These are phyloP conservation scores for Plasmodium falciparum DNA, from an alignment of 169 alveolate species.

Conservation along the genomic window DNA sequence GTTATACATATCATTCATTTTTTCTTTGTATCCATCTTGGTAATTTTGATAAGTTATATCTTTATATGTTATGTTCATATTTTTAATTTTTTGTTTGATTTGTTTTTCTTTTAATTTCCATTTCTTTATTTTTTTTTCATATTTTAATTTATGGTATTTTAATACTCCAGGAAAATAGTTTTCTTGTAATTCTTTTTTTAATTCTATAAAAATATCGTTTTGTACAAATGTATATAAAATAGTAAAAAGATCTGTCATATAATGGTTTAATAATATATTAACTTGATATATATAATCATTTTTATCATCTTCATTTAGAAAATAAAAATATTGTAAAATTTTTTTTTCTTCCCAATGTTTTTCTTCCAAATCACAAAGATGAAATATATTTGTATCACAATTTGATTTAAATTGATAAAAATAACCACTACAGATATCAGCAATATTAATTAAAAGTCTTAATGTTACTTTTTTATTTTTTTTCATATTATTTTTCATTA, in stretches of 20 bases:
- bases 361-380: slow-evolving; percentile 42
- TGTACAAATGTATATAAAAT: slow-evolving; percentile 26
- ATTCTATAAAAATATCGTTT: slow-evolving; percentile 40
- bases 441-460: slow-evolving; percentile 65
- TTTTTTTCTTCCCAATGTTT: slow-evolving; percentile 70
- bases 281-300: slow-evolving; percentile 56
- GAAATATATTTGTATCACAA: slow-evolving; percentile 21
- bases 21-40: background rate
- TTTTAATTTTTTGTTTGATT: slow-evolving; percentile 20
- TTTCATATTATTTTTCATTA: slow-evolving; percentile 44
- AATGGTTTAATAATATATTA: slow-evolving; percentile 2
- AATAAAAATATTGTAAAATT: slow-evolving; percentile 36
- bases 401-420: slow-evolving; percentile 33
- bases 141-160: slow-evolving; percentile 55
- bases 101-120: slow-evolving; percentile 57
- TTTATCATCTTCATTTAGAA: slow-evolving; percentile 24
- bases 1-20: background rate
- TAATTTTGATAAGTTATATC: background rate
- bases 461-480: slow-evolving; percentile 63
- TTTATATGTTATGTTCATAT: background rate
- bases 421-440: slow-evolving; percentile 69
- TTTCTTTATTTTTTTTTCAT: slow-evolving; percentile 40
- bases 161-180: slow-evolving; percentile 62
- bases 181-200: slow-evolving; percentile 68
- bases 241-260: slow-evolving; percentile 31